Base-by-base conservation (phyloP, 2,329 filamentous ascomycete species). In the Tympanopsis confertula region DNA sequence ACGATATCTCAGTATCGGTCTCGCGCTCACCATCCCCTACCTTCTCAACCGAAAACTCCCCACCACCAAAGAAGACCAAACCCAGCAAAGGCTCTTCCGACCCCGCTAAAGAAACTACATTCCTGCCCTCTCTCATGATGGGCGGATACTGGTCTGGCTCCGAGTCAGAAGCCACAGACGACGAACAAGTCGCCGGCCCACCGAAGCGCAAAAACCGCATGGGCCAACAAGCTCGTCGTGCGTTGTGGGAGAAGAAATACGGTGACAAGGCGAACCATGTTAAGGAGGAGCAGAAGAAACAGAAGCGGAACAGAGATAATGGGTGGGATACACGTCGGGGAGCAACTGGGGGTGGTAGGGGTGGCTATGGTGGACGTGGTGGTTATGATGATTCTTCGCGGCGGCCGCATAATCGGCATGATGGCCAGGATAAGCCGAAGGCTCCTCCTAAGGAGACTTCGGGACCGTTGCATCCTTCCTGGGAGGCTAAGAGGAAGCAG, bases 381-480 rank as follows among this genome's bases (percentile, higher is more conserved):
- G 17, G 48, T 40, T 40, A 45, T 46, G 40, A 17, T 24, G 33
- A n/a, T n/a, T n/a, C n/a, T n/a, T n/a, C n/a, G n/a, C n/a, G n/a
- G n/a, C n/a, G n/a, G n/a, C n/a, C n/a, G n/a, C n/a, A n/a, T n/a
- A 26, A 26, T 26, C 7, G 22, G n/a, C 22, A 10, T n/a, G 22
- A 26, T 26, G 22, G 22, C n/a, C 7, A 26, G 22, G n/a, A 26
- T 26, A 26, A 26, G 22, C 7, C 7, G 22, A 26, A 14, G 49
- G 51, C 33, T 35, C 47, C 44, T 24, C 5, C 45, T 30, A 47
- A 57, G 42, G 43, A 48, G 30, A 69, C 75, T 41, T 55, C 59
- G 30, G 71, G 71, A 7, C 56, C 68, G 4, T 45, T 80, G 46
- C 76, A 81, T 66, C 76, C 76, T 15, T 77, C 71, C 39, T 81